A percentile compares a stretch with the other conserved stretches of the same genome.
Conservation (phyloP, 768 basidiomycete species). For the Hericium alpestre region DNA sequence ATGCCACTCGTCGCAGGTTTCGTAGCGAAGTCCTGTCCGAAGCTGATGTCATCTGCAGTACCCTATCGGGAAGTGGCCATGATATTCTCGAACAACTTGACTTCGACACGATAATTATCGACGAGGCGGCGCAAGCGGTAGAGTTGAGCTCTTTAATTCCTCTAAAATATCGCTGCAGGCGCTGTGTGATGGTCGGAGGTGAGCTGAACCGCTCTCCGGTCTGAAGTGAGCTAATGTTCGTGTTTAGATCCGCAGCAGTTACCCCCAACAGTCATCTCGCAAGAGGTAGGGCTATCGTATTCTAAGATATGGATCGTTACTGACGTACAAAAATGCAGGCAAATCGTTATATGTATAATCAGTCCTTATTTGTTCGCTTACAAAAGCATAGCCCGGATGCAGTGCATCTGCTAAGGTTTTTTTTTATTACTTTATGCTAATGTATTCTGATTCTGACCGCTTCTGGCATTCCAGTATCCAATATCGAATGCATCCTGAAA, state of each 20-base stretch:
- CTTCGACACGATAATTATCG: slow-evolving; percentile 94
- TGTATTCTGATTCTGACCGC: neutral
- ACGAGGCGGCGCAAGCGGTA: slow-evolving; percentile 95
- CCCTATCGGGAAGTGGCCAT: slow-evolving; percentile 88
- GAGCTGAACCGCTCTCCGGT: neutral
- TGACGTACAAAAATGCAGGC: slow-evolving; percentile 33
- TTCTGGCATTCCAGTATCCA: slow-evolving; percentile 59
- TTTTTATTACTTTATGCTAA: neutral
- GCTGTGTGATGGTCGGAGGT: slow-evolving; percentile 93
- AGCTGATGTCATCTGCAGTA: slow-evolving; percentile 90
- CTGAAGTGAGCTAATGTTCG: neutral
- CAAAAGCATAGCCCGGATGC: slow-evolving; percentile 71
- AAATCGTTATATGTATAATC: slow-evolving; percentile 65
- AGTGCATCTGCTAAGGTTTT: slow-evolving; percentile 81
- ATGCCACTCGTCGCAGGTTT: slow-evolving; percentile 66
- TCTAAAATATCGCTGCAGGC: slow-evolving; percentile 71
- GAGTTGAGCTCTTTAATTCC: slow-evolving; percentile 94
- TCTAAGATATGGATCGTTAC: neutral
- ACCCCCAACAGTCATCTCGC: slow-evolving; percentile 82
- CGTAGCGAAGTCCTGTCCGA: slow-evolving; percentile 70
- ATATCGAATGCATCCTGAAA: slow-evolving; percentile 98
- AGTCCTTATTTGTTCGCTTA: slow-evolving; percentile 87
- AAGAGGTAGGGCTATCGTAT: slow-evolving; percentile 33
- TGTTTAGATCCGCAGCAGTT: slow-evolving; percentile 81
- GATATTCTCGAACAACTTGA: slow-evolving; percentile 74